Conservation (phyloP, 441 rosid species). For the Geranium incanum region DNA sequence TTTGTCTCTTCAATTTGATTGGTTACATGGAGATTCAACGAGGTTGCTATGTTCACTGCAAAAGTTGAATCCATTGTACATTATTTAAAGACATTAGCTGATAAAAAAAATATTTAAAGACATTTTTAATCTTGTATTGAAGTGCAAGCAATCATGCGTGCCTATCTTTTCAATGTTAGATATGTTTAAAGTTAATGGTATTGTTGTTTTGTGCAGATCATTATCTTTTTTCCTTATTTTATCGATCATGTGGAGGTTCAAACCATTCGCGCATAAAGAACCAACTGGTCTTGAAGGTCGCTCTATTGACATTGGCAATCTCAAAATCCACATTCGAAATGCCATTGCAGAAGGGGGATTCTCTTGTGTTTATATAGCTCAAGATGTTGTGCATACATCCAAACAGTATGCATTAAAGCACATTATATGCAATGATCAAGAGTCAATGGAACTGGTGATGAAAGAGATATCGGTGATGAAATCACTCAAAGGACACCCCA, state of each 20-base stretch:
- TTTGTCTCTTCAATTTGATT: background rate
- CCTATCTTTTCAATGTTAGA: background rate
- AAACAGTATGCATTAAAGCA: constrained; percentile 91
- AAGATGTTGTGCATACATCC: constrained; percentile 51
- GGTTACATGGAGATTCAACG: background rate
- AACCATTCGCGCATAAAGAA: constrained; percentile 72
- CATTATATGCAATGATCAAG: constrained; percentile 77
- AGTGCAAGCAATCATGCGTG: background rate
- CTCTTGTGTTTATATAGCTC: constrained; percentile 82
- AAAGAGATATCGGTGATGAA: constrained; percentile 82
- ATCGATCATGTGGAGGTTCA: constrained; percentile 82
- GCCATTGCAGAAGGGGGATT: constrained; percentile 92
- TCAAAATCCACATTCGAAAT: constrained; percentile 62
- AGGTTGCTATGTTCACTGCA: background rate
- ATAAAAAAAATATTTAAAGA: background rate
- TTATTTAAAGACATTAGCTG: background rate
- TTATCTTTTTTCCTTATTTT: constrained; percentile 15
- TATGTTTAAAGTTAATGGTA: constrained; percentile 3
- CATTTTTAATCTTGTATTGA: background rate
- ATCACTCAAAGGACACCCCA: constrained; percentile 80
- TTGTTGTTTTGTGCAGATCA: constrained; percentile 26
- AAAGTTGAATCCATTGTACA: background rate
- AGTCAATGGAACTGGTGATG: constrained; percentile 55
- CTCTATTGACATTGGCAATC: constrained; percentile 59
- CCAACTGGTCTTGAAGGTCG: constrained; percentile 84